Evolutionary conservation across 2,329 filamentous ascomycete species (phyloP), one percentile per base, ranked within the genome.

Genomic region (Xylaria sp.): DNA sequence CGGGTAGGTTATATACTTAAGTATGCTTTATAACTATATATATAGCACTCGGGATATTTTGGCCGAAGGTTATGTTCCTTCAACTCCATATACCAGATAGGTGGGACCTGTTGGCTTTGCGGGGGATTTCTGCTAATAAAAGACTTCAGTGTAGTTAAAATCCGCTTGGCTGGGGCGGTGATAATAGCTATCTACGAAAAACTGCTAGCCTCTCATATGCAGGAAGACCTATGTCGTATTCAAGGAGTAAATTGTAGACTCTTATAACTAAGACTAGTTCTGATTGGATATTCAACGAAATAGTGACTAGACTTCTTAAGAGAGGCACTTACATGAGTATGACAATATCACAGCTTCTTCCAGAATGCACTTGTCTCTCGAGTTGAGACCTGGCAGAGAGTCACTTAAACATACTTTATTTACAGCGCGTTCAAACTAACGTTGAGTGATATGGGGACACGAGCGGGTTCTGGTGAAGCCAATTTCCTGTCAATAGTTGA

Each of bases 31-130:
- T 37, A 37, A 37, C 34, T 37, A 25, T 51, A 20, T 20, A 60
- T 46, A 37, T 60, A 63, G 55, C 64, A 28, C 23, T 58, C 50
- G 66, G 66, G 13, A 41, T 23, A 2, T 64, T 61, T 64, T 18
- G 56, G 10, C 61, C 66, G 56, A 37, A 68, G 10, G 23, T 15
- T 18, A 41, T 51, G 50, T 50, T 64, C 39, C 63, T 59, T 46
- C 46, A 44, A 15, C 54, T 41, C 9, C 32, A 37, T 37, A 8
- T 8, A 37, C 10, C 20, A 50, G 9, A 25, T 3, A 9, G 37
- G 23, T 44, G 34, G 60, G 39, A 50, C 28, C 54, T 44, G 25
- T 63, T 15, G 37, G 44, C 37, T 32, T 15, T 2, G 37, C 32
- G 60, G 52, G 59, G 51, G 41, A 61, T 51, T 28, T 28, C 25